A percentile compares a stretch with the other conserved stretches of the same genome.
Conservation (phyloP, 345 rosid genomes). For the Raphanus raphanistrum region DNA sequence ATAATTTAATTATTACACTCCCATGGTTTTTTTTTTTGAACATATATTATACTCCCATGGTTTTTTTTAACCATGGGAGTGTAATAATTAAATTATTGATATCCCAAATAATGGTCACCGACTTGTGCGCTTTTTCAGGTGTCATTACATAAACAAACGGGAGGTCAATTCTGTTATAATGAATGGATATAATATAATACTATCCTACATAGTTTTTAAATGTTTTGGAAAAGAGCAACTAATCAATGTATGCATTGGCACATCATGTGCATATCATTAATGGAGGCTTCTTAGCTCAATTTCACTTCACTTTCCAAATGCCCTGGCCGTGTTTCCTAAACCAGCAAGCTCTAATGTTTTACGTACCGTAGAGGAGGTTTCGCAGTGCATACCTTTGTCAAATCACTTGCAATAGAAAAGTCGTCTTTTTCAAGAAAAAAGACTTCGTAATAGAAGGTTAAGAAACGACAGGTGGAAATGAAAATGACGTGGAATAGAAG, state of each 20-base stretch:
- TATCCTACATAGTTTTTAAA: background rate
- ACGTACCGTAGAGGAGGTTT: slow-evolving; percentile 14
- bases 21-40: no score
- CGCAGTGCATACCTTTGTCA: background rate
- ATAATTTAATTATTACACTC: background rate
- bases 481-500: slow-evolving; percentile 15
- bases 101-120: slow-evolving; percentile 13
- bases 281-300: background rate
- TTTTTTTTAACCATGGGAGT: no score
- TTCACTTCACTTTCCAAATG: slow-evolving; percentile 1
- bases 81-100: no score
- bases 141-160: slow-evolving; percentile 19
- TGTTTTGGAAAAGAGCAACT: background rate
- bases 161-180: background rate
- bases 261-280: slow-evolving; percentile 10
- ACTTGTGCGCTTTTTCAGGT: slow-evolving; percentile 23
- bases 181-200: background rate
- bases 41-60: no score
- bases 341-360: slow-evolving; percentile 18
- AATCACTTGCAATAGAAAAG: slow-evolving; percentile 5
- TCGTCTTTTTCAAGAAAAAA: slow-evolving; percentile 15
- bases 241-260: background rate
- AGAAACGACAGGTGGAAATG: background rate
- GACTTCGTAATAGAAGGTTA: background rate
- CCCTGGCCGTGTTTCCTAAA: slow-evolving; percentile 28